Evolutionary conservation across 2,329 filamentous ascomycete species (phyloP), one percentile per base, ranked within the genome.

Genomic region (Conoideocrella luteorostrata): DNA sequence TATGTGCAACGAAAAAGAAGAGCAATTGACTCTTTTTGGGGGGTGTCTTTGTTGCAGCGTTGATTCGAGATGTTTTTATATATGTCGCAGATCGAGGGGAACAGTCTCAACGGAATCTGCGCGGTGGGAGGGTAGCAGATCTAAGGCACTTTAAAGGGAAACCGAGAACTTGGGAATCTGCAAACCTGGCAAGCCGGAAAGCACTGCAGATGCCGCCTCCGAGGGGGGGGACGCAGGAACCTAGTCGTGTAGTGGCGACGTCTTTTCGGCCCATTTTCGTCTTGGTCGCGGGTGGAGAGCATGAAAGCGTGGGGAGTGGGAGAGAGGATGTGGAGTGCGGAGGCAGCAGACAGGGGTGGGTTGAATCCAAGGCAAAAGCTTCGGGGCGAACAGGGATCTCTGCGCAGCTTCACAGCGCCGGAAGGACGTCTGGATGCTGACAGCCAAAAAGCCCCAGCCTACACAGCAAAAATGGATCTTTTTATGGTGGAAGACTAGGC

Each of bases 181-280:
- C 34, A 22, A 23, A 9, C 17, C 18, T 24, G 20, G 34, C 11
- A 37, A 24, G 21, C 15, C 32, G 34, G 34, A 20, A 37, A 37
- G 22, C 11, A 23, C 26, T 13, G 34, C 3, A 37, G n/a, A 37
- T 22, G 35, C 21, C 18, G 7, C 21, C 15, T 13, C 34, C 12
- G 39, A 24, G 32, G n/a, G 5, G 42, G 42, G 20, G 42, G 12
- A 24, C 15, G 35, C 36, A 36, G 26, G 30, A 44, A 44, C 36
- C 37, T 41, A 18, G 26, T 33, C 26, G 12, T 13, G 13, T 29
- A 22, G 38, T 39, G 43, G 42, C 46, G 24, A 41, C 43, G 23
- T 26, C 45, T 24, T 41, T 45, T 45, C 46, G 46, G 46, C 39
- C 46, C 46, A 47, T 47, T 42, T 37, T 39, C 28, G 43, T 41